A percentile compares a stretch with the other conserved stretches of the same genome.
Evolutionary conservation across 306 rosid genomes (phyloP).

Genomic region (Pachyrhizus erosus): DNA sequence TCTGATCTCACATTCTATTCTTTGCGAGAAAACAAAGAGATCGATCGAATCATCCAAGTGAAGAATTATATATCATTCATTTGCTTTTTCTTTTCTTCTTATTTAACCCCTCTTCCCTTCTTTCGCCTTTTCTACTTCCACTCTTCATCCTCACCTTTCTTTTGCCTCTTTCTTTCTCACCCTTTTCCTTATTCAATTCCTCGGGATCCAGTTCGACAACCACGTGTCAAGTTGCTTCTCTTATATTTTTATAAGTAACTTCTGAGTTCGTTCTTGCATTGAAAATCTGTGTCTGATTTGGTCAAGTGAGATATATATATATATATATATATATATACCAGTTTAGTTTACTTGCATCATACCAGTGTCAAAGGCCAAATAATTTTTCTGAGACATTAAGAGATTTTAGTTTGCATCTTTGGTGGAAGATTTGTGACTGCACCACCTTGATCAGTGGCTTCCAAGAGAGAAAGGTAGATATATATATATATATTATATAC

Average conservation of each 20-base stretch:
- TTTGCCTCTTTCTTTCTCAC: conserved; percentile 24
- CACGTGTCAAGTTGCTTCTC: neutral
- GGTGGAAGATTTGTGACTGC: neutral
- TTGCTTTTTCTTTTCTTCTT: neutral
- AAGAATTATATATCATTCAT: neutral
- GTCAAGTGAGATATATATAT: neutral
- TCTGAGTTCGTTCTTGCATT: neutral
- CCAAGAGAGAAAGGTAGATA: neutral
- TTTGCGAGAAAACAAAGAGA: conserved; percentile 32
- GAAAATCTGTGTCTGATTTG: neutral
- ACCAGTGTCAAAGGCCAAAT: neutral
- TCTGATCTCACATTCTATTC: neutral
- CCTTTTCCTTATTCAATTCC: neutral
- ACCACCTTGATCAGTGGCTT: neutral
- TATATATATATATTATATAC: neutral
- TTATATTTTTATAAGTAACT: neutral
- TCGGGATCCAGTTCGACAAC: neutral
- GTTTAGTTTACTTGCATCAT: neutral
- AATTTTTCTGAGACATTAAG: neutral
- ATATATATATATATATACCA: no score
- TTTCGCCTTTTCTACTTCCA: neutral
- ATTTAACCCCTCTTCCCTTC: neutral
- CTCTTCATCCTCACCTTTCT: neutral
- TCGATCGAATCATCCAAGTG: neutral
- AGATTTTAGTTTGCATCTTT: neutral